Evolutionary conservation across 306 rosid species (phyloP), one percentile per base, ranked within the genome.

Genomic region (Lithocarpus polystachyus): DNA sequence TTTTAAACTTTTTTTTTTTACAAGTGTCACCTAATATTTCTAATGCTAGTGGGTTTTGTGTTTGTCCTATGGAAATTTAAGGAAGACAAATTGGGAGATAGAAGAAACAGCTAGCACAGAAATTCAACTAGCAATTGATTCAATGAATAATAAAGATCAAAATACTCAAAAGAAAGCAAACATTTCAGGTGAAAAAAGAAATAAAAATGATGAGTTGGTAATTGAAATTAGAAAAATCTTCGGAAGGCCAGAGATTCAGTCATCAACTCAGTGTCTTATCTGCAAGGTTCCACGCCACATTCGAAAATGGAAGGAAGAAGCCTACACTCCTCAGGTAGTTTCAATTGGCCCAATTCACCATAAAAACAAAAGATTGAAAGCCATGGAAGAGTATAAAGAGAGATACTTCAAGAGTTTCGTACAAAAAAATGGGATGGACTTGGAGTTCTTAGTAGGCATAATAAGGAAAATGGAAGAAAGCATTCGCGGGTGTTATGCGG

Each of bases 261-360:
- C 55, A 33, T 17, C 81, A 3, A 24, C 56, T 53, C 10, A 69
- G 11, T 54, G 67, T 53, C 54, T 68, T 35, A 77, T 68, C 35
- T 67, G 22, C 22, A 40, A 23, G 26, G 65, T 40, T 55, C 74
- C 68, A 6, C 9, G 54, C 20, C 53, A 53, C 5, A 26, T 77
- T 53, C 56, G 74, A 5, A 31, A 54, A 68, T 52, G 48, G 59
- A 51, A 43, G 0, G 74, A 67, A 53, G 24, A 29, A 6, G 56
- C 65, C 17, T 77, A 28, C 43, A 64, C 43, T 28, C 80, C 74
- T 54, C 53, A 14, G 6, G 22, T n/a, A 5, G 33, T 77, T 29
- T 65, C 80, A 6, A 77, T 77, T 11, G 74, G 80, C 37, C 80
- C 74, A 13, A 52, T 65, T 4, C 74, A 76, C 56, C 55, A 31